These are phyloP conservation scores for Pleomassaria siparia DNA, from an alignment of 2,329 filamentous ascomycete species.

Conservation along the genomic window DNA sequence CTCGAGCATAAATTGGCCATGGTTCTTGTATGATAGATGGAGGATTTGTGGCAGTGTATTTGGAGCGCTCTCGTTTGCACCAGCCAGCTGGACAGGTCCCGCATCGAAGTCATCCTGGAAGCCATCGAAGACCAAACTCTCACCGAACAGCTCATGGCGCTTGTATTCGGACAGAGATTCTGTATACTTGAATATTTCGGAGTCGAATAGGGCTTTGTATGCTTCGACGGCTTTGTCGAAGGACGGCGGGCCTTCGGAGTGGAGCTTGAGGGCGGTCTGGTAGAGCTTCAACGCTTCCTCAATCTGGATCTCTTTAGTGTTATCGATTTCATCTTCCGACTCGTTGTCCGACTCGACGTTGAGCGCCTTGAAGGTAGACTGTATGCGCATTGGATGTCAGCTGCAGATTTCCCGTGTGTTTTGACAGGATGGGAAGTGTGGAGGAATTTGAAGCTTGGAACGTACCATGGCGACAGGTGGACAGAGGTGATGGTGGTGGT, in stretches of 20 bases:
- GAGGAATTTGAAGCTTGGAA: constrained; percentile 8
- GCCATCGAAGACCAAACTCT: constrained; percentile 45
- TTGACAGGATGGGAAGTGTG: background rate
- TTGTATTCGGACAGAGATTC: constrained; percentile 85
- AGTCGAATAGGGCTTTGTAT: constrained; percentile 82
- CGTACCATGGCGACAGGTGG: constrained; percentile 25
- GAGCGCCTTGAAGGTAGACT: constrained; percentile 74
- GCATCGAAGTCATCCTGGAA: constrained; percentile 43
- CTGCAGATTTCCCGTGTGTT: background rate
- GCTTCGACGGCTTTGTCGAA: constrained; percentile 77
- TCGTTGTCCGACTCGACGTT: constrained; percentile 94
- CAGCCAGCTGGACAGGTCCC: constrained; percentile 51
- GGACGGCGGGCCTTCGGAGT: constrained; percentile 78
- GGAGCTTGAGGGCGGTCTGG: constrained; percentile 85
- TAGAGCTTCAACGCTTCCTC: constrained; percentile 96
- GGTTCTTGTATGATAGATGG: constrained; percentile 93
- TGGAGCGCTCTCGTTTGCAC: constrained; percentile 70
- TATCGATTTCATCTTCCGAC: constrained; percentile 86
- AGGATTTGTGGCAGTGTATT: constrained; percentile 86
- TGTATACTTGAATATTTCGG: constrained; percentile 90
- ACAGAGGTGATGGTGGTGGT: no score
- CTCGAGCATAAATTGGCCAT: constrained; percentile 90
- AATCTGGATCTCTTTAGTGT: constrained; percentile 94
- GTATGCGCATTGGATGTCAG: background rate
- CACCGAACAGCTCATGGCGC: constrained; percentile 60